phyloP scores from a whole-genome alignment of 2,329 filamentous ascomycete species.

The Kalmusia sp. region DNA sequence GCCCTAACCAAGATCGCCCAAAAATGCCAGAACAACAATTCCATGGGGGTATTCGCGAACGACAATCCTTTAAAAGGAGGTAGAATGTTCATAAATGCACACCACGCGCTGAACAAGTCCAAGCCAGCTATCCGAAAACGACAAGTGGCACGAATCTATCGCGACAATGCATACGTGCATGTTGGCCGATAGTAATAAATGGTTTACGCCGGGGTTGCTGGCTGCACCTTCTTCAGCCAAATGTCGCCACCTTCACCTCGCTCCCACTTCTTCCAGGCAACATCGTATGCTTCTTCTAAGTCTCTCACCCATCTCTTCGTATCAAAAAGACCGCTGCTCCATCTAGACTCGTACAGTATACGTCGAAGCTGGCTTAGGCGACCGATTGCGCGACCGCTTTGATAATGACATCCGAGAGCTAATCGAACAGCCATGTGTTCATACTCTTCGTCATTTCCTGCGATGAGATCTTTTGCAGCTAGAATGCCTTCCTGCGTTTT shows the following conservation, averaged over 20 bases:
- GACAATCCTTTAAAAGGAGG: background rate
- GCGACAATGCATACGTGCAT: background rate
- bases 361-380: conserved; percentile 79
- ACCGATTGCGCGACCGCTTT: conserved; percentile 56
- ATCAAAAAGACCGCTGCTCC: conserved; percentile 88
- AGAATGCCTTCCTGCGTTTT: conserved; percentile 69
- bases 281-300: conserved; percentile 85
- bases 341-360: conserved; percentile 82
- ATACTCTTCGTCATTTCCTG: conserved; percentile 79
- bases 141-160: background rate
- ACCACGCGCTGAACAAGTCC: background rate
- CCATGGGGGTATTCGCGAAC: conserved; percentile 9
- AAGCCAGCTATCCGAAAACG: background rate
- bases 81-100: background rate
- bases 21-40: background rate
- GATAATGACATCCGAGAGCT: conserved; percentile 38
- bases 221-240: conserved; percentile 62
- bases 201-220: background rate
- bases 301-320: conserved; percentile 90
- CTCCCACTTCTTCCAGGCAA: conserved; percentile 90
- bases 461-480: conserved; percentile 79
- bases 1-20: background rate
- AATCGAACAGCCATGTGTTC: conserved; percentile 64
- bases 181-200: background rate
- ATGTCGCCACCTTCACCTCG: conserved; percentile 89